Evolutionary conservation across 177 flowering plant genomes (phyloP), one percentile per base, ranked within the genome.

Genomic region (Vitis hybrid): DNA sequence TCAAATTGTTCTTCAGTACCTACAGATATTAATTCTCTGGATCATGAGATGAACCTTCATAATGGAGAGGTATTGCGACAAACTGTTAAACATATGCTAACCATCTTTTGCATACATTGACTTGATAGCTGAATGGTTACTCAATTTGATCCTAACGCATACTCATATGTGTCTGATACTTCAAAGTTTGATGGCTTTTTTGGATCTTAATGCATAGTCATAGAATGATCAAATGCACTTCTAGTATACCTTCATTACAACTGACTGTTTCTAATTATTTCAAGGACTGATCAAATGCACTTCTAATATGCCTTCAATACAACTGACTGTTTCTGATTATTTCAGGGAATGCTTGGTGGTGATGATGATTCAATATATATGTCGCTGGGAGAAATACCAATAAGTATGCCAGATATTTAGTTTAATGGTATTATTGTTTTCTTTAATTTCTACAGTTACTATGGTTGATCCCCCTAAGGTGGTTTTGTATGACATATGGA

Each of bases 371-470:
- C 93, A 53, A 90, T 94, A 58, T 92, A 88, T 76, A 89, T 90
- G 82, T 85, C 99, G 21, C 77, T 94, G 73, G 97, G 88, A 80
- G 99, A 94, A 84, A 92, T 94, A 80, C 97, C 98, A 76, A 77
- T 93, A 81, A 87, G 96, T 93, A 93, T 75, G 93, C 78, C 81
- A 33, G 70, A 77, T 72, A 49, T 76, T 71, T 85, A 65, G 60
- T 80, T 75, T 76, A 31, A 67, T 72, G 67, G 64, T 82, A 73
- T 76, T 75, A 19, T 75, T 80, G 70, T 71, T 78, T 74, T 61
- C 68, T 57, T 80, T 31, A 71, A 10, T 49, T 50, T 71, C 60
- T 56, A 71, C 52, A 65, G 19, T 45, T 50, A 68, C 62, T 29
- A 55, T 71, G 68, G 74, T 67, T 39, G 56, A 72, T 60, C 70